Percentiles rank a stretch among this genome's conserved stretches.
Conservation (phyloP, 2,329 filamentous ascomycete genomes). For the Talaromyces sp. region DNA sequence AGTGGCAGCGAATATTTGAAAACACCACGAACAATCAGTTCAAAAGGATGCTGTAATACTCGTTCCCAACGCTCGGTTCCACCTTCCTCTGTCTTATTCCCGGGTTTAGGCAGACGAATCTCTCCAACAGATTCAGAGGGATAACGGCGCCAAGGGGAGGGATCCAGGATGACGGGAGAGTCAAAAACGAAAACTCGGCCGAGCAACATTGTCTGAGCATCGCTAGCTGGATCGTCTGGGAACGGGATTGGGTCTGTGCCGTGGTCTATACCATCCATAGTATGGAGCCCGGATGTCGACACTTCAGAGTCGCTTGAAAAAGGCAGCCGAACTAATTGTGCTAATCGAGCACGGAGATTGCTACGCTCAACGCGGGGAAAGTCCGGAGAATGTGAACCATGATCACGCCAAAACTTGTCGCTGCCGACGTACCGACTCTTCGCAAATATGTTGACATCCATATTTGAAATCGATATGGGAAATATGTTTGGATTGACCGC, state of each 20-base stretch:
- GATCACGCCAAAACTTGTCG: constrained; percentile 43
- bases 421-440: constrained; percentile 85
- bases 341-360: constrained; percentile 31
- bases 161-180: constrained; percentile 82
- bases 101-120: constrained; percentile 75
- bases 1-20: constrained; percentile 73
- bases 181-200: constrained; percentile 84
- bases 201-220: constrained; percentile 81
- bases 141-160: constrained; percentile 76
- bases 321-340: constrained; percentile 28
- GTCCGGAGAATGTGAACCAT: constrained; percentile 25
- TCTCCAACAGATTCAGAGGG: constrained; percentile 73
- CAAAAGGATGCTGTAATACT: constrained; percentile 87
- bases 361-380: constrained; percentile 34
- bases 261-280: constrained; percentile 46
- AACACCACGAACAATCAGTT: constrained; percentile 85
- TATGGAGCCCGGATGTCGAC: constrained; percentile 19
- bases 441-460: constrained; percentile 90
- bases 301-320: constrained; percentile 18
- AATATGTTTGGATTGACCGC: constrained; percentile 93
- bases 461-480: constrained; percentile 76
- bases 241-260: constrained; percentile 61
- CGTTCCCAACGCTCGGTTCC: constrained; percentile 85
- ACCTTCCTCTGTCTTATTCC: constrained; percentile 79
- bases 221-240: constrained; percentile 52